phyloP scores from a whole-genome alignment of 1,139 yeast genomes.

The Hemisphaericaspora xylofermentans region DNA sequence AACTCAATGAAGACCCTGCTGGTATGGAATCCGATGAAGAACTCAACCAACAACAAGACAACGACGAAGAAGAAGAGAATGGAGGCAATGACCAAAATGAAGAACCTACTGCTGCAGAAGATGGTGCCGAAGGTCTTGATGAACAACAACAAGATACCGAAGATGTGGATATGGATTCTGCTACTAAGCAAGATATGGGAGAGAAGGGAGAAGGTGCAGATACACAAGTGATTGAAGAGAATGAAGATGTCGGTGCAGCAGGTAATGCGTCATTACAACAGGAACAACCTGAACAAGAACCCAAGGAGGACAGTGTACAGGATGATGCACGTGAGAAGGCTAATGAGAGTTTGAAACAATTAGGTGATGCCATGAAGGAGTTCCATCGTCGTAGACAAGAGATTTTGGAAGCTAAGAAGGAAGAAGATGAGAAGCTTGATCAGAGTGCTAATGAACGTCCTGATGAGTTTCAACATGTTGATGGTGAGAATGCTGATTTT shows the following conservation, averaged over 20 bases:
- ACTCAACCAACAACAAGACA: slow-evolving; percentile 22
- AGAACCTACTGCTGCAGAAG: slow-evolving; percentile 28
- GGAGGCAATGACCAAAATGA: slow-evolving; percentile 27
- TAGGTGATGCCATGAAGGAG: slow-evolving; percentile 89
- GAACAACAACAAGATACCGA: slow-evolving; percentile 52
- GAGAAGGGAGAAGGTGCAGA: slow-evolving; percentile 77
- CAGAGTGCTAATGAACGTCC: slow-evolving; percentile 61
- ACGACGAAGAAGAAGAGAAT: slow-evolving; percentile 22
- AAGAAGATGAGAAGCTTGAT: slow-evolving; percentile 37
- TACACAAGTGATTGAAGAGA: slow-evolving; percentile 62
- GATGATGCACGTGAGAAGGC: slow-evolving; percentile 73
- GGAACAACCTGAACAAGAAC: slow-evolving; percentile 22
- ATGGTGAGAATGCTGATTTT: slow-evolving; percentile 70
- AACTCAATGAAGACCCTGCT: slow-evolving; percentile 25
- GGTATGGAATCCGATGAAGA: slow-evolving; percentile 29
- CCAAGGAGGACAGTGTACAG: slow-evolving; percentile 32
- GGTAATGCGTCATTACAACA: slow-evolving; percentile 58
- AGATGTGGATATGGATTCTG: slow-evolving; percentile 58
- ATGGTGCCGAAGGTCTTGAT: slow-evolving; percentile 48
- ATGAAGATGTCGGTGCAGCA: slow-evolving; percentile 66
- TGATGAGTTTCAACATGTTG: slow-evolving; percentile 90
- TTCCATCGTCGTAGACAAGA: slow-evolving; percentile 90
- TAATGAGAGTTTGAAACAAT: slow-evolving; percentile 77
- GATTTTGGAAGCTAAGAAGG: slow-evolving; percentile 61
- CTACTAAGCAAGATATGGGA: slow-evolving; percentile 73